Percentiles rank a stretch among this genome's conserved stretches.
Evolutionary conservation across 192 early-diverging fungal species (phyloP).

Genomic region (Obelidium mucronatum): DNA sequence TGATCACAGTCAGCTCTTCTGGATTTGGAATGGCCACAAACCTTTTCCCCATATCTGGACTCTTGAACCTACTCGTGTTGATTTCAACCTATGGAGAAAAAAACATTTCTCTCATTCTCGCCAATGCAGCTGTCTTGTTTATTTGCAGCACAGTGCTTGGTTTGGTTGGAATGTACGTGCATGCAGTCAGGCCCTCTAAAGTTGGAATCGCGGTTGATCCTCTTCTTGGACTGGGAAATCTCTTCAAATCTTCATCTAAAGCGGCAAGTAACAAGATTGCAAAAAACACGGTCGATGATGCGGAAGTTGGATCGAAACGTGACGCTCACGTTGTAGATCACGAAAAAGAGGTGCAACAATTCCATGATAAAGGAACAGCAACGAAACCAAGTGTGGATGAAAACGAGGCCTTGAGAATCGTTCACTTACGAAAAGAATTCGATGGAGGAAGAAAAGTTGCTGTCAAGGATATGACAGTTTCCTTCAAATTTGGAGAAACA

Average conservation of each 20-base stretch:
- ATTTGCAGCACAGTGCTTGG: conserved; percentile 5
- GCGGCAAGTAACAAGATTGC: too few relatives aligned
- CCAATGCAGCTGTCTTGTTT: conserved; percentile 22
- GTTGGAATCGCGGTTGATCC: conserved; percentile 39
- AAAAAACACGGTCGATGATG: not conserved
- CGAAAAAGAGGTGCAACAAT: conserved; percentile 22
- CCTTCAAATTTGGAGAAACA: conserved; percentile 50
- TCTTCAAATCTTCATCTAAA: not conserved
- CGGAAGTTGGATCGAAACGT: not conserved
- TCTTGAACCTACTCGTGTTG: conserved; percentile 21
- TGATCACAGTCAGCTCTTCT: conserved; percentile 20
- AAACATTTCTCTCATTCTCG: not conserved
- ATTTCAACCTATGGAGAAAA: conserved; percentile 16
- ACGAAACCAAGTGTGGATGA: conserved; percentile 18
- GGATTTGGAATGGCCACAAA: conserved; percentile 19
- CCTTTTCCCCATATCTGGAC: conserved; percentile 32
- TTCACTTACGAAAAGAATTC: conserved; percentile 39
- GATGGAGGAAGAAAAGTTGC: conserved; percentile 27
- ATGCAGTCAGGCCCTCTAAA: conserved; percentile 36
- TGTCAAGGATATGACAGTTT: conserved; percentile 38
- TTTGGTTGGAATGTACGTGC: conserved; percentile 38
- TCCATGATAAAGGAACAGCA: conserved; percentile 11
- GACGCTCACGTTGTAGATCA: conserved; percentile 35
- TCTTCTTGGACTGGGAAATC: conserved; percentile 27
- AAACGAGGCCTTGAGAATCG: conserved; percentile 30